Evolutionary conservation across 2,329 filamentous ascomycete species (phyloP).

Genomic region (Torrubiella hemipterigena): DNA sequence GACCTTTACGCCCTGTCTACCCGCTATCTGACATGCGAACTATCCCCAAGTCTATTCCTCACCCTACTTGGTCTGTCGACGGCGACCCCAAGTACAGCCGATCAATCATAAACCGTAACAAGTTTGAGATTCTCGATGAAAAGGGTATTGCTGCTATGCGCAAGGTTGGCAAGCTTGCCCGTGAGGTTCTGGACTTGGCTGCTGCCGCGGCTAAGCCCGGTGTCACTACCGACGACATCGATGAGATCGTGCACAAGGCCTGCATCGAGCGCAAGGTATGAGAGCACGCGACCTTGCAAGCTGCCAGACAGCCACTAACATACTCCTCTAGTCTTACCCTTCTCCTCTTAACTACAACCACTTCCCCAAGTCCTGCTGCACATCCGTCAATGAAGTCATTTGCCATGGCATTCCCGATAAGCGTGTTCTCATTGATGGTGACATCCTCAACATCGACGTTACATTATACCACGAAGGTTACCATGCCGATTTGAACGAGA

Average conservation of each 20-base stretch:
- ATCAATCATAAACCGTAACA: conserved; percentile 57
- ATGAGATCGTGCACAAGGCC: conserved; percentile 89
- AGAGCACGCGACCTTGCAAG: conserved; percentile 4
- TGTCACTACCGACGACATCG: conserved; percentile 89
- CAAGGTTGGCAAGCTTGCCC: conserved; percentile 73
- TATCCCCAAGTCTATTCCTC: conserved; percentile 67
- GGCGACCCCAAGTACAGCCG: conserved; percentile 58
- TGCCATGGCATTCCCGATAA: conserved; percentile 97
- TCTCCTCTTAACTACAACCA: conserved; percentile 91
- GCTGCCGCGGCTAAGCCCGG: conserved; percentile 77
- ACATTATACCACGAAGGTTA: conserved; percentile 90
- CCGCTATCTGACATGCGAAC: conserved; percentile 61
- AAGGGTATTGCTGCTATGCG: conserved; percentile 81
- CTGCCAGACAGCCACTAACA: background rate
- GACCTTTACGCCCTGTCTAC: conserved; percentile 74
- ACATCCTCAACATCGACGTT: conserved; percentile 95
- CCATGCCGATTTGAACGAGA: conserved; percentile 95
- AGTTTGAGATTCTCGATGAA: conserved; percentile 71
- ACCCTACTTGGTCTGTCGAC: conserved; percentile 79
- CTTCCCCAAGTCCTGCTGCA: conserved; percentile 97
- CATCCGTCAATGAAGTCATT: conserved; percentile 92
- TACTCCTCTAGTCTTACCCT: conserved; percentile 64
- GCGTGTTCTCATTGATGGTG: conserved; percentile 74
- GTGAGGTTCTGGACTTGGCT: conserved; percentile 88
- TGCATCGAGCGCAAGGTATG: conserved; percentile 84